Base-by-base conservation (phyloP, 345 rosid genomes). In the Camelina laxa region DNA sequence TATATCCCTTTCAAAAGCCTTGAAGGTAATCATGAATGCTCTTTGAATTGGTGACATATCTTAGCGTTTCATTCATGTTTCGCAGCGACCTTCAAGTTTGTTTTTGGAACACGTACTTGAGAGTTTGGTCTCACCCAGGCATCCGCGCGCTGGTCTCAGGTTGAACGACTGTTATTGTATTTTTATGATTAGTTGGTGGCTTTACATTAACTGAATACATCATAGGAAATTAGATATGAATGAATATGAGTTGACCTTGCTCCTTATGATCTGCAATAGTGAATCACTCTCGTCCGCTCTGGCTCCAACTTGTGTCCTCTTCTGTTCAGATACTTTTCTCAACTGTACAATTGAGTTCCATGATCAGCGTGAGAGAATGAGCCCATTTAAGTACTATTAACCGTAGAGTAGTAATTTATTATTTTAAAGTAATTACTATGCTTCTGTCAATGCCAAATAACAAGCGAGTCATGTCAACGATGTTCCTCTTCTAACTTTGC, bases 1-100 rank as follows among this genome's bases (percentile, higher is more conserved):
- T 16, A 31, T 90, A 71, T 91, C 99, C 51, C 96, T 95, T 58
- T 74, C 97, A 44, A 95, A 95, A 87, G 98, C 99, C 68, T 53
- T 95, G 44, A 95, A 95, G 97, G 99, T 95, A 76, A 21, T 50
- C 20, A 60, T 4, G 19, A 74, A 17, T 81, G 12, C 41, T 47
- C 44, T 30, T 69, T n/a, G 16, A 16, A 4, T 54, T 19, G 21
- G 1, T 27, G 36, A 41, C 53, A 42, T 45, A 31, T 71, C 47
- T 33, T 20, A 42, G 42, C 56, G 11, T 56, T 15, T 56, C 51
- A 24, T 12, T 7, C 62, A 22, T 35, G 44, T 22, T 61, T 91
- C 61, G 97, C 98, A 70, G 95, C 93, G 79, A 94, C 90, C 85
- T 69, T 91, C 80, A 88, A 77, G 86, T 91, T 94, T 67, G 97